Evolutionary conservation across 2,329 filamentous ascomycete genomes (phyloP), one percentile per base, ranked within the genome.

Genomic region (Nectriaceae sp.): DNA sequence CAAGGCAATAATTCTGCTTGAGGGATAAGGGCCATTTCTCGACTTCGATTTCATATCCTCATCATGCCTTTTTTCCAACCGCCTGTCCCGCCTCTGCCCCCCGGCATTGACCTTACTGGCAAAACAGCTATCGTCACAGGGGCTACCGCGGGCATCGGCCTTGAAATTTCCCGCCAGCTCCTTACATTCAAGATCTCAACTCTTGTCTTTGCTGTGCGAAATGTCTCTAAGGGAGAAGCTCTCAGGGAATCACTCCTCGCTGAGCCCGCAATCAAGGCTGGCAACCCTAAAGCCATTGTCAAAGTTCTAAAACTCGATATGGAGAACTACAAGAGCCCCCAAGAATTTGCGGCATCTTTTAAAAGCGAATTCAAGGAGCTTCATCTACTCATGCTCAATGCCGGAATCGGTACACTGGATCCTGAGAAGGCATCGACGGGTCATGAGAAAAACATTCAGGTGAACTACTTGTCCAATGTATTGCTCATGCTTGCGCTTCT

Each of bases 111-210:
- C 42, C 49, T 64, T 18, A 24, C 35, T 20, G 60, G 60, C 24
- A 55, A 68, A 38, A 69, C 64, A 1, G 60, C 69, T 42, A 65
- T 76, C 24, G 63, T 77, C 39, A 75, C 73, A 0, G 75, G 74
- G n/a, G 65, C 72, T 37, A 76, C 73, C 46, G 61, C 61, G 4
- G 74, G 75, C 2, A 59, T 77, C 0, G 74, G 74, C 2, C 59
- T 71, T 1, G 73, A 74, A 52, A 64, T 72, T 0, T 65, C 66
- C 11, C 61, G 62, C 1, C 69, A 76, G 35, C 61, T 75, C 2
- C 61, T 71, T 15, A 42, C 39, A 0, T 64, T 72, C 2, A 65
- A 68, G 1, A 51, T 69, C 4, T 57, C 61, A 1, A 69, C 61
- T 11, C 57, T 78, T 3, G 67, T 77, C 19, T 59, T 78, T 21